phyloP scores from a whole-genome alignment of 805 yeast species.

The Lipomyces kockii region DNA sequence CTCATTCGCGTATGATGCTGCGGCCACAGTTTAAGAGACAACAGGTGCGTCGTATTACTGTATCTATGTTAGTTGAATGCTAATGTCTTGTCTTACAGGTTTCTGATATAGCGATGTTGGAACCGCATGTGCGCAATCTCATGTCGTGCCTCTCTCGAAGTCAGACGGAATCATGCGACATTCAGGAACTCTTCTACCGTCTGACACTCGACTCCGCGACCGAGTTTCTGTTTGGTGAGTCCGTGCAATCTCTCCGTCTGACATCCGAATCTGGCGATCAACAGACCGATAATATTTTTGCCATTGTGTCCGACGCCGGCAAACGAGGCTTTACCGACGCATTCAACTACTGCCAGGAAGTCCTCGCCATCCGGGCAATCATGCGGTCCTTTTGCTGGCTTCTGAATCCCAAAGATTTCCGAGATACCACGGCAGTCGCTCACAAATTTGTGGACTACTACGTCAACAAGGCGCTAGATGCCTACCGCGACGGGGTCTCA shows the following conservation, averaged over 20 bases:
- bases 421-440: slow-evolving; percentile 43
- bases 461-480: slow-evolving; percentile 48
- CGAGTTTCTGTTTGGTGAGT: slow-evolving; percentile 46
- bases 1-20: slow-evolving; percentile 47
- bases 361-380: slow-evolving; percentile 33
- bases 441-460: slow-evolving; percentile 49
- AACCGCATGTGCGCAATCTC: slow-evolving; percentile 41
- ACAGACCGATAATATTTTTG: background rate
- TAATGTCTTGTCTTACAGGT: slow-evolving; percentile 1
- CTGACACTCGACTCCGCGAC: slow-evolving; percentile 47
- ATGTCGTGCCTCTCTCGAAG: slow-evolving; percentile 20
- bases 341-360: slow-evolving; percentile 38
- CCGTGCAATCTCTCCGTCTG: slow-evolving; percentile 38
- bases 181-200: slow-evolving; percentile 42
- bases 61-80: background rate
- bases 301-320: slow-evolving; percentile 27
- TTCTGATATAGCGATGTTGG: slow-evolving; percentile 40
- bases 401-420: slow-evolving; percentile 42
- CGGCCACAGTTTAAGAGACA: slow-evolving; percentile 47
- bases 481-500: background rate
- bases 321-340: slow-evolving; percentile 36
- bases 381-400: slow-evolving; percentile 37
- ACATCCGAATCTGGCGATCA: slow-evolving; percentile 12
- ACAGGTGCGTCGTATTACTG: slow-evolving; percentile 36
- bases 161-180: slow-evolving; percentile 37